Base-by-base conservation (phyloP, 257 asterid genomes). In the Dorcoceras hygrometricum region DNA sequence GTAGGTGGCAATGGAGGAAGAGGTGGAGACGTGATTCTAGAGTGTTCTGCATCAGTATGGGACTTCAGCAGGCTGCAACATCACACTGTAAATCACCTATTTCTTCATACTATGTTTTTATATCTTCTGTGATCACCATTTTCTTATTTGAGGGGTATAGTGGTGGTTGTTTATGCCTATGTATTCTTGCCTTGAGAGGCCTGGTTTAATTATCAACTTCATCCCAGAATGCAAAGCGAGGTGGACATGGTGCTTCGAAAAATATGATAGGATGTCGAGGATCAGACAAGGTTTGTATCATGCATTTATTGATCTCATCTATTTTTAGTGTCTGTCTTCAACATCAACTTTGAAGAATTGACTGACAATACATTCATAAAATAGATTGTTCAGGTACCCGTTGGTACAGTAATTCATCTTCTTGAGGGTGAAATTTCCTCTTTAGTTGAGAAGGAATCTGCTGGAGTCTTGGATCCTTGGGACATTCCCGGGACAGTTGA, bases 1-100 rank as follows among this genome's bases (percentile, higher is more conserved):
- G 80, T 80, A 93, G 97, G 99, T 72, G 97, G 95, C 51, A 84
- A 84, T 82, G 99, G 99, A 67, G 99, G 99, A 65, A 76, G 83
- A 81, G 97, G 99, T 36, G 99, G 99, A 65, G 92, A 93, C 19
- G 96, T 93, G 29, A 79, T 93, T 62, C 78, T 93, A 78, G 97
- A 93, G 79, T 83, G 92, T 69, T 86, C 95, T 19, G 65, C 90
- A 28, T 67, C 91, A 39, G 85, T 84, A 34, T 93, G 99, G 97
- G 97, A 93, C 83, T 87, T 90, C 78, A 90, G 99, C 77, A 50
- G 92, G 76, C 79, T 93, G 80, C 97, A 88, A 73, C 97, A 87
- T 79, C 99, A 90, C 69, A 62, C 77, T 14, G 97, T 93, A 69
- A 34, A 95, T 80, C 72, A 65, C 62, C 72, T 57, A 53, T 75